Evolutionary conservation across 108 stramenopile genomes (phyloP), one percentile per base, ranked within the genome.

Genomic region (Mayamaea pseudoterrestris): DNA sequence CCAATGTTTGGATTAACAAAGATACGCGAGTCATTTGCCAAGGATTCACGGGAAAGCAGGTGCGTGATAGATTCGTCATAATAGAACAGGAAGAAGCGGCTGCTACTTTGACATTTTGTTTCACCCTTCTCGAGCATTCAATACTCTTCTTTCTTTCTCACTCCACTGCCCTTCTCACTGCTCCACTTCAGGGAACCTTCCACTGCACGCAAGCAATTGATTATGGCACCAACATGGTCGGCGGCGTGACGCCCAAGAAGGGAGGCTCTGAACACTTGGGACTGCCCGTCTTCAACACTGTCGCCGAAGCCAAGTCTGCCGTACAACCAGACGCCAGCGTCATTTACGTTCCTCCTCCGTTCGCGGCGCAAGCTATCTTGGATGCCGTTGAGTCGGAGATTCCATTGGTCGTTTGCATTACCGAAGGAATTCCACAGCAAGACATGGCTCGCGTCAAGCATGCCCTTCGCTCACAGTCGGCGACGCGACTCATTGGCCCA

Each of bases 41-140:
- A 60, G 98, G 98, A 35, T 99, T 99, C 65, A 99, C 98, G 24
- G 98, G 98, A 30, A 98, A 98, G 64, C 93, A 91, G 78, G 83
- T 82, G 34, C 9, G 78, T 63, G 5, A 11, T 34, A 11, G n/a
- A n/a, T n/a, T n/a, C n/a, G n/a, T n/a, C n/a, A n/a, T n/a, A n/a
- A n/a, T n/a, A n/a, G n/a, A n/a, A n/a, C n/a, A n/a, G n/a, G n/a
- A n/a, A n/a, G n/a, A n/a, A n/a, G n/a, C n/a, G n/a, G n/a, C n/a
- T n/a, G n/a, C n/a, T n/a, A n/a, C n/a, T n/a, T n/a, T n/a, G n/a
- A n/a, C n/a, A n/a, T 11, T 11, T 31, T 47, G 46, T 16, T 31
- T 31, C 11, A 31, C 23, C 13, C 28, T 9, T 7, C 9, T 16
- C 23, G 9, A 14, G 8, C 14, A 9, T 6, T 7, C 16, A 11